phyloP scores from a whole-genome alignment of 306 rosid genomes.

The Casuarina cunninghamiana region DNA sequence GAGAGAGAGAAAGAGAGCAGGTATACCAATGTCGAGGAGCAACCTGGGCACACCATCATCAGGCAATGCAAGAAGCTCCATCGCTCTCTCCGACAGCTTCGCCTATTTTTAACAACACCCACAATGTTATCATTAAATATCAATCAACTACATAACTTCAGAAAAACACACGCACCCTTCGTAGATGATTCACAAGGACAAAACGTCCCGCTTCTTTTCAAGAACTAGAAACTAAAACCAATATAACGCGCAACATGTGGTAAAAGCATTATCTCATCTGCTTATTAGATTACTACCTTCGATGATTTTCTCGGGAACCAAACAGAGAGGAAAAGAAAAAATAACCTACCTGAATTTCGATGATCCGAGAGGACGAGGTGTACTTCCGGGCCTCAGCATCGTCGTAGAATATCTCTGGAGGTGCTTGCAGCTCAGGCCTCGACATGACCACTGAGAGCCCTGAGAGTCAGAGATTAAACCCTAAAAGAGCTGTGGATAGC shows the following conservation, averaged over 20 bases:
- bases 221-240: neutral
- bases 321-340: neutral
- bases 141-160: neutral
- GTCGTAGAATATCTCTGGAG: slow-evolving; percentile 95
- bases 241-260: neutral
- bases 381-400: slow-evolving; percentile 83
- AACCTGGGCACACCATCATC: slow-evolving; percentile 71
- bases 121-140: neutral
- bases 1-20: neutral
- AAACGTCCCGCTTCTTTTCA: neutral
- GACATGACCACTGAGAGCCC: slow-evolving; percentile 31
- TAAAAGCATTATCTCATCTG: neutral
- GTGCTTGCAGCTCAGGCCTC: slow-evolving; percentile 83
- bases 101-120: slow-evolving; percentile 24
- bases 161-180: neutral
- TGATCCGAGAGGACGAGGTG: slow-evolving; percentile 85
- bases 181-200: neutral
- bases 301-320: neutral
- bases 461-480: neutral
- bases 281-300: too few species aligned
- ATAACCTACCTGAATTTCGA: slow-evolving; percentile 63
- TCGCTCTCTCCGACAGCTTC: slow-evolving; percentile 69
- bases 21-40: slow-evolving; percentile 81
- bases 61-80: slow-evolving; percentile 84
- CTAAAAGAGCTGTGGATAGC: neutral